Evolutionary conservation across 2,329 filamentous ascomycete species (phyloP), one percentile per base, ranked within the genome.

Genomic region (Paracamarosporium sp.): DNA sequence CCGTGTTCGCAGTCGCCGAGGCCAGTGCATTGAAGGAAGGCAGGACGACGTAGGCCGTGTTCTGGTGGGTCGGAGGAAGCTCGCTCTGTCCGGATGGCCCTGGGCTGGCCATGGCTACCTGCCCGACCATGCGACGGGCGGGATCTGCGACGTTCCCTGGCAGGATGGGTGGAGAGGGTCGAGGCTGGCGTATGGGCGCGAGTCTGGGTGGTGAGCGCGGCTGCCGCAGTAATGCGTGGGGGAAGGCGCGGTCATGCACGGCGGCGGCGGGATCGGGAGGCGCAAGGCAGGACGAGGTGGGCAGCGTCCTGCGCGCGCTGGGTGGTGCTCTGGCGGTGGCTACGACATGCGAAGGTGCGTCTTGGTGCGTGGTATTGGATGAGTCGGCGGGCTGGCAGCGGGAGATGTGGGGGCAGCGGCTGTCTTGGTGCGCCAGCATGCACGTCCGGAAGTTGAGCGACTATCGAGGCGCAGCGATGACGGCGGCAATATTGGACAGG

Each of bases 11-110:
- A 22, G 28, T 17, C 24, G 52, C 35, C n/a, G 53, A 57, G 56
- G 57, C 51, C 55, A 59, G 40, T n/a, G 53, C 55, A 28, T 59
- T 55, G 58, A 64, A 51, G 51, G 45, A 35, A 27, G 53, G 53
- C 36, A 48, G 31, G 22, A 41, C 27, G 46, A 35, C 15, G 46
- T 30, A 50, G 27, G 46, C 30, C 27, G 45, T 28, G 13, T 22
- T 22, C 11, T 38, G 17, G 17, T 31, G 25, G 36, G 24, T 9
- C 22, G 44, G 13, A 15, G 44, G 5, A 33, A 5, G 47, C 7
- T 24, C 31, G 33, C 33, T 36, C 15, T 50, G 33, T 28, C 25
- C 47, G 20, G 33, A 35, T 28, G 47, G 33, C 13, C 47, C 47
- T n/a, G 31, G 11, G 47, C 33, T 30, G 33, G 47, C 17, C 47